Base-by-base conservation (phyloP, 2,329 filamentous ascomycete species). In the Cladosporium halotolerans region DNA sequence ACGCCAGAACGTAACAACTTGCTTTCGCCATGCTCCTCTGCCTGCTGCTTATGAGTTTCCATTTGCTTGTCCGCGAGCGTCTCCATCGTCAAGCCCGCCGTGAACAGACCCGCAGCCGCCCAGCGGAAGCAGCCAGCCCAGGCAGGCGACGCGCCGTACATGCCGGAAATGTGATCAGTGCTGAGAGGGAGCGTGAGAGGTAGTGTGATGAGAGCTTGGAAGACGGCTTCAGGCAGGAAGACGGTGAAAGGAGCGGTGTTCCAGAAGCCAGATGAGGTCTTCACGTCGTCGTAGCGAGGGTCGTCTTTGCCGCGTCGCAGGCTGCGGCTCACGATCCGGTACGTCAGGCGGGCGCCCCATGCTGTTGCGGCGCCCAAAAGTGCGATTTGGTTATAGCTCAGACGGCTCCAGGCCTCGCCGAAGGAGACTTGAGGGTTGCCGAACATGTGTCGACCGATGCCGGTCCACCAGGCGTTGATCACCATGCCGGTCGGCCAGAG, bases 381-480 rank as follows among this genome's bases (percentile, higher is more conserved):
- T 1, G 83, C 68, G 50, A 77, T 77, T 61, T 83, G 77, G 0
- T 76, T 74, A 66, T 79, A 79, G 2, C 75, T 74, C 3, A 82
- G 67, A 3, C 72, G 72, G 14, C 66, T 60, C 60, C 78, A 73
- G 13, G 79, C 77, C 44, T 74, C 68, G 1, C 68, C 60, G 4
- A 79, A 54, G 0, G 77, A 73, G 16, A 78, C 63, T 1, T 75
- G 31, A 74, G 70, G 53, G 14, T 11, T 28, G 7, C 72, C 68
- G 45, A 72, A 64, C 9, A 80, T 69, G 4, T 74, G 75, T n/a
- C 73, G 70, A 11, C 80, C 79, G 40, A 83, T 66, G 18, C 80
- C 79, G 52, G 73, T 77, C 77, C 79, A 83, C 81, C 80, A 83
- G 6, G 79, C 79, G 62, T 81, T 83, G 53, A 72, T 65, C 9